These are phyloP conservation scores for Acarospora socialis DNA, from an alignment of 2,329 filamentous ascomycete genomes.

Conservation along the genomic window DNA sequence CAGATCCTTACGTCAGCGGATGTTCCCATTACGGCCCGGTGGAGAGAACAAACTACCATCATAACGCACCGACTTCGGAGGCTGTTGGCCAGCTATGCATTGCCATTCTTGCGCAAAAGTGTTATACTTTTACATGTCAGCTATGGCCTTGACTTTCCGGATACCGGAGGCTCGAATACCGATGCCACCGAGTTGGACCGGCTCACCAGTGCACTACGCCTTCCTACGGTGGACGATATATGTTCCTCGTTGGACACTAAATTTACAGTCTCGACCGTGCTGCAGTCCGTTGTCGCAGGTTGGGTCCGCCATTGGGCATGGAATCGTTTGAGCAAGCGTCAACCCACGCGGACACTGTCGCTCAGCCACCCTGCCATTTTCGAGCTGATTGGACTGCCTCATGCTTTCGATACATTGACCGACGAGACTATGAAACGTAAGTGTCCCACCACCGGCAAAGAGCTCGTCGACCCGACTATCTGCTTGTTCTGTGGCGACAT, in stretches of 20 bases:
- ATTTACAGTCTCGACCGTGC: conserved; percentile 22
- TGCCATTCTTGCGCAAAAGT: conserved; percentile 79
- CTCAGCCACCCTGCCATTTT: conserved; percentile 80
- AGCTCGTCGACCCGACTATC: conserved; percentile 77
- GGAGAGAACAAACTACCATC: not conserved
- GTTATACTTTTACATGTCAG: conserved; percentile 74
- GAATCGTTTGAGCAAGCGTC: conserved; percentile 15
- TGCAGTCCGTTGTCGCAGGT: conserved; percentile 41
- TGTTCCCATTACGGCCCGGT: no score
- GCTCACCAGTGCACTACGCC: conserved; percentile 56
- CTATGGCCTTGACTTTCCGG: conserved; percentile 76
- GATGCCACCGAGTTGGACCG: conserved; percentile 69
- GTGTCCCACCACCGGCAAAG: conserved; percentile 83
- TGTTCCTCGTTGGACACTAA: conserved; percentile 42
- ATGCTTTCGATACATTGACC: conserved; percentile 82
- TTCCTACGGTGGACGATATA: conserved; percentile 70
- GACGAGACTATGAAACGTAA: conserved; percentile 74
- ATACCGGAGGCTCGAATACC: conserved; percentile 46
- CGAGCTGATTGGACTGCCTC: conserved; percentile 81
- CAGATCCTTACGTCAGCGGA: conserved; percentile 27
- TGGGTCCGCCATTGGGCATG: conserved; percentile 58
- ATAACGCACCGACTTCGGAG: conserved; percentile 19
- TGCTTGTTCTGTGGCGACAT: conserved; percentile 96
- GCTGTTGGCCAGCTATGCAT: conserved; percentile 44
- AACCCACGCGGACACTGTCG: conserved; percentile 24